Percentiles rank a stretch among this genome's conserved stretches.
Conservation (phyloP, 169 alveolate genomes). For the Plasmodium inui region DNA sequence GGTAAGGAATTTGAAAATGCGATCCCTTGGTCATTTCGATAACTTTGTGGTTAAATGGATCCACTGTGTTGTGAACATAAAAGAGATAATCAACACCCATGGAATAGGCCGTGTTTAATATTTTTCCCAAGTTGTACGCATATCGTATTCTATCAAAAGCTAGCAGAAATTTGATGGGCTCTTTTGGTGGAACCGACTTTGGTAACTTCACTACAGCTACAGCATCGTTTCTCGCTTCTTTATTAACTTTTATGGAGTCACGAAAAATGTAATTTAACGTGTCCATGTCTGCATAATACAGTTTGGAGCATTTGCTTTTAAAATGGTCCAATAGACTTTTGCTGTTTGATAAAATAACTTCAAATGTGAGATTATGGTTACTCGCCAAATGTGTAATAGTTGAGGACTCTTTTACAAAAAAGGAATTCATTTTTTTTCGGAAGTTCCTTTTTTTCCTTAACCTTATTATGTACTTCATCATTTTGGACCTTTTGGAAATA, state of each 20-base stretch:
- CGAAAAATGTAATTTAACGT: slow-evolving; percentile 55
- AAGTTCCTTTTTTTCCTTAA: slow-evolving; percentile 71
- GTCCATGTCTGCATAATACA: slow-evolving; percentile 44
- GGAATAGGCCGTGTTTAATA: slow-evolving; percentile 80
- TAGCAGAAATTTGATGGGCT: slow-evolving; percentile 67
- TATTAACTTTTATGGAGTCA: slow-evolving; percentile 41
- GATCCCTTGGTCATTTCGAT: slow-evolving; percentile 82
- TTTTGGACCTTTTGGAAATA: slow-evolving; percentile 57
- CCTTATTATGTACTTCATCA: slow-evolving; percentile 72
- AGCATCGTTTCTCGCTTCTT: slow-evolving; percentile 33
- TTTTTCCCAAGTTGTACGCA: slow-evolving; percentile 82
- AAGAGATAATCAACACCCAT: slow-evolving; percentile 80
- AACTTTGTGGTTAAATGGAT: slow-evolving; percentile 85
- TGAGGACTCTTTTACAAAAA: slow-evolving; percentile 69
- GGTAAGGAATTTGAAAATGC: slow-evolving; percentile 81
- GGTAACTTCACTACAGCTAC: slow-evolving; percentile 59
- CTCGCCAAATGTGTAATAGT: slow-evolving; percentile 41
- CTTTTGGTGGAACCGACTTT: background rate
- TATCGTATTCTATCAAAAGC: slow-evolving; percentile 84
- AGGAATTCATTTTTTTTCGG: slow-evolving; percentile 67
- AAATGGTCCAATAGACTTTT: slow-evolving; percentile 29
- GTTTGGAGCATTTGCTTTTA: slow-evolving; percentile 38
- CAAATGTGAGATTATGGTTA: slow-evolving; percentile 26
- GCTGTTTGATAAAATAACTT: slow-evolving; percentile 44
- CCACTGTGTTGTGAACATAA: slow-evolving; percentile 81